Evolutionary conservation across 345 rosid species (phyloP), one percentile per base, ranked within the genome.

Genomic region (Gossypium rotundifolium): DNA sequence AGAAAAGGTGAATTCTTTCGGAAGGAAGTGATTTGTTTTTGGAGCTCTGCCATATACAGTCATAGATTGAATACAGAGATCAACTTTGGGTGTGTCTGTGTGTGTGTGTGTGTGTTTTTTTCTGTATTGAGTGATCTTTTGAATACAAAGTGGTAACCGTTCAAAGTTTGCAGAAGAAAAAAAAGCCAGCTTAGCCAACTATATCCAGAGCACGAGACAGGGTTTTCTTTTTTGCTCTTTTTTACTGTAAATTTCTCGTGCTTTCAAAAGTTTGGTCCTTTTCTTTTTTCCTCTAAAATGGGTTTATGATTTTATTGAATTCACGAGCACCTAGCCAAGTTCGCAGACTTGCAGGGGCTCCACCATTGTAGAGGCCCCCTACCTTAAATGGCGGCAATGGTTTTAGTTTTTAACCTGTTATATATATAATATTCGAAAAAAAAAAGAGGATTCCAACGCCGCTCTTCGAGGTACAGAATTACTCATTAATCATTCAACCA

Each of bases 1-100:
- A 20, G 73, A 63, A 83, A 84, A 81, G 73, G 60, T 20, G 16
- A 72, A 77, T 64, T 59, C 68, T 48, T 82, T 82, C 73, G 22
- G 66, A 78, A 74, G 65, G 51, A 66, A 60, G 84, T 62, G 75
- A 74, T 76, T 11, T 45, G 17, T 33, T 66, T 66, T 66, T 66
- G 11, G 38, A 33, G 8, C 33, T 45, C 71, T 66, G 71, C 71
- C 71, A 66, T 45, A 33, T 1, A 33, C 40, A 6, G 67, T 17
- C 45, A 17, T 53, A 18, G 51, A 48, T 33, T 33, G 40, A 65
- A 11, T 44, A 22, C 33, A 65, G 53, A 45, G 49, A 38, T 16
- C 44, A 65, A 5, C 70, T 65, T 44, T 65, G 53, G 53, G 33
- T 65, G 7, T 1, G 17, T 16, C 1, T 33, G 38, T 3, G 38